Evolutionary conservation across 805 yeast genomes (phyloP), one percentile per base, ranked within the genome.

Genomic region (Cyberlindnera bimundalis): DNA sequence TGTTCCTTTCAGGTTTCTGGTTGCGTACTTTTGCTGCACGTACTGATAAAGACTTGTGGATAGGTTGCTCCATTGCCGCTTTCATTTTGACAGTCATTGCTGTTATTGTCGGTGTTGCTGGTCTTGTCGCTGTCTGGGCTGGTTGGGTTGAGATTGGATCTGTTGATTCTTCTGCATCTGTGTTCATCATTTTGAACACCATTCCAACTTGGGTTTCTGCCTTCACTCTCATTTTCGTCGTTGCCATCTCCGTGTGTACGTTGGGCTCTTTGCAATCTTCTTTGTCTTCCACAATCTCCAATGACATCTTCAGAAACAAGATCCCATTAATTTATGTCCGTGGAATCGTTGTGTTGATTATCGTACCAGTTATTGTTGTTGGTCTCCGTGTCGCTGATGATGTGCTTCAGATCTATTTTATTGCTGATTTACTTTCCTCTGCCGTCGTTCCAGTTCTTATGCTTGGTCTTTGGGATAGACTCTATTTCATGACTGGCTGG

Each of bases 1-100:
- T 90, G 59, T 90, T 90, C 64, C 67, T 90, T 72, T 76, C 95
- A 24, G 96, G 96, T 0, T 89, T 90, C 61, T 90, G 98, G 98
- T 67, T 90, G 46, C 73, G 98, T 56, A 86, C 98, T 1, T 90
- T 90, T 68, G 96, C 98, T 6, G 81, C 96, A 6, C 78, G 77
- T 48, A 67, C 87, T 8, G 78, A 89, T 62, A 76, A 70, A 49
- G 96, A 89, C 56, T 71, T 90, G 53, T 61, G 74, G 61, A 74
- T 86, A 50, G 95, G 93, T 19, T 77, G 89, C 39, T 70, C 81
- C 4, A 66, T 90, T 45, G 96, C 96, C 0, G 74, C 90, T 0
- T 60, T 84, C 42, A 73, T 84, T 17, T 67, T 80, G 32, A 76
- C 83, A 42, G 67, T 71, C 12, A 70, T 88, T 43, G 78, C 82